These are phyloP conservation scores for Metschnikowia picachoensis DNA, from an alignment of 805 yeast species.

Conservation along the genomic window DNA sequence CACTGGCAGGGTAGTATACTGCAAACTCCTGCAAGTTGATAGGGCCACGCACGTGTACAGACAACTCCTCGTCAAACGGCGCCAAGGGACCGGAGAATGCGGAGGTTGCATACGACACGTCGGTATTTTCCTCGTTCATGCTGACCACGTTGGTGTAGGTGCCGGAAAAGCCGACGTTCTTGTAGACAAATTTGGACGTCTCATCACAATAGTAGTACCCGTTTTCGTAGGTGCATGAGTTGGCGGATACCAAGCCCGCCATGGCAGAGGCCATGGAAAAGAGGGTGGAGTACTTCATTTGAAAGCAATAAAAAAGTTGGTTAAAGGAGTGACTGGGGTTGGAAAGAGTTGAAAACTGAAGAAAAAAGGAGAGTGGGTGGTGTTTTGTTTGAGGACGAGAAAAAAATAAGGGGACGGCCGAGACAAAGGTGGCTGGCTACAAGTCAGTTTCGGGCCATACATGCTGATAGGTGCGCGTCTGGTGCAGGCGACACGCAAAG, in stretches of 20 bases:
- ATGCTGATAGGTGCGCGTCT: conserved; percentile 2
- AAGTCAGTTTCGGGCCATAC: conserved; percentile 2
- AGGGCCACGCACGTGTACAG: conserved; percentile 91
- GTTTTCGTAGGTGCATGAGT: conserved; percentile 43
- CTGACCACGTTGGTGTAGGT: conserved; percentile 72
- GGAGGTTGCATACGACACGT: conserved; percentile 56
- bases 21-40: conserved; percentile 77
- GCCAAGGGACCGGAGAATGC: conserved; percentile 69
- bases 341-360: conserved; percentile 5
- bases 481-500: background rate
- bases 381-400: background rate
- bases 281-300: conserved; percentile 17
- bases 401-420: conserved; percentile 3
- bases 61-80: conserved; percentile 82
- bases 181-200: conserved; percentile 62
- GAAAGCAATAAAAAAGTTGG: conserved; percentile 15
- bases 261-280: conserved; percentile 17
- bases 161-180: conserved; percentile 81
- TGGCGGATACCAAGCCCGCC: conserved; percentile 23
- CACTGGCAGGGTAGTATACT: conserved; percentile 72
- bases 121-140: conserved; percentile 70
- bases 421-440: background rate
- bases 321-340: conserved; percentile 10
- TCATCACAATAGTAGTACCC: conserved; percentile 85
- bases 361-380: background rate